These are phyloP conservation scores for Linum lewisii DNA, from an alignment of 345 rosid genomes.

Conservation along the genomic window DNA sequence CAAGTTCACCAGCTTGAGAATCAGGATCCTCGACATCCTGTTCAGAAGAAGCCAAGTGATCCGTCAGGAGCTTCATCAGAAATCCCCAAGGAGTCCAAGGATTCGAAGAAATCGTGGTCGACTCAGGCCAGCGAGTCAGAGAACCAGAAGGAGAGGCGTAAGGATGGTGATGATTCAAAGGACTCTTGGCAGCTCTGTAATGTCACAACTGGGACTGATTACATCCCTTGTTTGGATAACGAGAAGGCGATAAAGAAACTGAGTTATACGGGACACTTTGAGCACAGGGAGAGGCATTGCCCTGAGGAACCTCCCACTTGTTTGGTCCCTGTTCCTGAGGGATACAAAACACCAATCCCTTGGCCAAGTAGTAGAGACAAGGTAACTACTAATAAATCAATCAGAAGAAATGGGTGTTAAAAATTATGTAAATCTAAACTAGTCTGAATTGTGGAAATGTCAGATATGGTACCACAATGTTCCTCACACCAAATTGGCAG, in stretches of 20 bases:
- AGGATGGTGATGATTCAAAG: slow-evolving; percentile 10
- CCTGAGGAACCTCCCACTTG: slow-evolving; percentile 75
- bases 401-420: too few species aligned
- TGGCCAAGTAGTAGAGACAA: slow-evolving; percentile 91
- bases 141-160: slow-evolving; percentile 22
- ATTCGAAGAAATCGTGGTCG: slow-evolving; percentile 21
- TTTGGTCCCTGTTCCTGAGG: slow-evolving; percentile 54
- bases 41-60: slow-evolving; percentile 14
- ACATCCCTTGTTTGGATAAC: slow-evolving; percentile 90
- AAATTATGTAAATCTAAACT: neutral
- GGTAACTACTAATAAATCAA: slow-evolving; percentile 25
- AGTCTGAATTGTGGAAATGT: slow-evolving; percentile 8
- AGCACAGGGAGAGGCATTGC: slow-evolving; percentile 94
- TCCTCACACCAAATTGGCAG: slow-evolving; percentile 64
- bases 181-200: slow-evolving; percentile 41
- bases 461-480: slow-evolving; percentile 98
- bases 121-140: slow-evolving; percentile 21
- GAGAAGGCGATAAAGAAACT: slow-evolving; percentile 53
- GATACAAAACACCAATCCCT: slow-evolving; percentile 51
- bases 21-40: neutral
- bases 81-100: slow-evolving; percentile 44
- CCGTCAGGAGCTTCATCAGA: slow-evolving; percentile 25
- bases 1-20: neutral
- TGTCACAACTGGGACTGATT: slow-evolving; percentile 67
- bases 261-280: slow-evolving; percentile 43